Evolutionary conservation across 2,329 filamentous ascomycete genomes (phyloP).

Genomic region (Xylariaceae sp.): DNA sequence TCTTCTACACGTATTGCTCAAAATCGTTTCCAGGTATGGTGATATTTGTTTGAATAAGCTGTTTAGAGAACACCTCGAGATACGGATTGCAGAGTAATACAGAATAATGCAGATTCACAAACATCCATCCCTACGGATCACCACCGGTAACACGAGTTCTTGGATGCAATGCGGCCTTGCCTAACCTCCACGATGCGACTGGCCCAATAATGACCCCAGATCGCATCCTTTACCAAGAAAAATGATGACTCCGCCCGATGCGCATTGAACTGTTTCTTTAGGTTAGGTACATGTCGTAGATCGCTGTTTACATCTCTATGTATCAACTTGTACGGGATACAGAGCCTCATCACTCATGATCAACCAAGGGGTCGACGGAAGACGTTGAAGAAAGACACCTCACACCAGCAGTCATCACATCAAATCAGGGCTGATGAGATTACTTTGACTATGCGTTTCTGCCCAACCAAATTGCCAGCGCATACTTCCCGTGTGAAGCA

Average conservation of each 20-base stretch:
- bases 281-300: not conserved
- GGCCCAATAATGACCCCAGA: not conserved
- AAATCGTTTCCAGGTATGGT: not conserved
- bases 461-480: conserved; percentile 35
- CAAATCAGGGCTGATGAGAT: conserved; percentile 1
- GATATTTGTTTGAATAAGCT: not conserved
- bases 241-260: not conserved
- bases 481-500: conserved; percentile 23
- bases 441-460: conserved; percentile 21
- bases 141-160: not conserved
- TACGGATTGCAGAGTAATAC: not conserved
- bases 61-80: not conserved
- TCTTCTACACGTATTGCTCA: too few species aligned
- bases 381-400: not conserved
- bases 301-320: not conserved
- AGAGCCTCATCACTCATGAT: too few species aligned
- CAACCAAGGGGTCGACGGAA: too few species aligned
- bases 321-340: too few species aligned
- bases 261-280: not conserved
- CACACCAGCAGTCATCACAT: conserved; percentile 1
- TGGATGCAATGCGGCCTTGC: not conserved
- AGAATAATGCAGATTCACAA: not conserved
- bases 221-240: not conserved
- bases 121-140: not conserved
- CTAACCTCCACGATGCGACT: not conserved